Conservation (phyloP, 306 rosid genomes). For the Phaseolus lunatus region DNA sequence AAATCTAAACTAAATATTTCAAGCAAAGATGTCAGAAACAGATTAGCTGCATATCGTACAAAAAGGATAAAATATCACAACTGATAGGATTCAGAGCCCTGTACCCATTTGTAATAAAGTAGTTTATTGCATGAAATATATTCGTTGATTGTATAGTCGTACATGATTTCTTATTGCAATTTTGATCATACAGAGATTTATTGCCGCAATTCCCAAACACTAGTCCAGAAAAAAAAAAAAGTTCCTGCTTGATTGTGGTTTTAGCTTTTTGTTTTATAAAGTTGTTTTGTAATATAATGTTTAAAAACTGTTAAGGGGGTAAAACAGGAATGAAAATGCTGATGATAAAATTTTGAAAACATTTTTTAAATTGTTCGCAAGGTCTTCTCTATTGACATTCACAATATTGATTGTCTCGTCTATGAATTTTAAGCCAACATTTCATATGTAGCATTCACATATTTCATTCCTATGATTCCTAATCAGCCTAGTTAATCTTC, state of each 20-base stretch:
- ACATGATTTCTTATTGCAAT: not conserved
- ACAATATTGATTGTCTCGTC: not conserved
- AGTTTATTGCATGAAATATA: not conserved
- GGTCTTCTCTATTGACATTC: not conserved
- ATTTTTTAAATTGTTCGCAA: not conserved
- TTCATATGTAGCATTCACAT: not conserved
- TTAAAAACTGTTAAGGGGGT: not conserved
- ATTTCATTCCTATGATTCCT: conserved; percentile 12
- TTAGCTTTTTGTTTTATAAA: not conserved
- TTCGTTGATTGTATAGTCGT: not conserved
- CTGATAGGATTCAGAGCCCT: not conserved
- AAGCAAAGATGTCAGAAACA: not conserved
- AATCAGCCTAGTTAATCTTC: conserved; percentile 20
- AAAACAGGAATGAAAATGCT: too few species aligned
- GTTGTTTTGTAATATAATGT: not conserved
- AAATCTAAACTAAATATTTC: not conserved
- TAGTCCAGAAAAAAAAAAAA: not conserved
- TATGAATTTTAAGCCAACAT: not conserved
- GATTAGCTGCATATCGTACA: not conserved
- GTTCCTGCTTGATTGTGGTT: not conserved
- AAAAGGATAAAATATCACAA: conserved; percentile 1
- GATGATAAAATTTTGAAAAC: not conserved
- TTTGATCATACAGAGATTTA: not conserved
- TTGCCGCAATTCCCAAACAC: conserved; percentile 4
- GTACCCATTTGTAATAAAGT: not conserved